Evolutionary conservation across 306 rosid species (phyloP).

Genomic region (Dryas alaskensis): DNA sequence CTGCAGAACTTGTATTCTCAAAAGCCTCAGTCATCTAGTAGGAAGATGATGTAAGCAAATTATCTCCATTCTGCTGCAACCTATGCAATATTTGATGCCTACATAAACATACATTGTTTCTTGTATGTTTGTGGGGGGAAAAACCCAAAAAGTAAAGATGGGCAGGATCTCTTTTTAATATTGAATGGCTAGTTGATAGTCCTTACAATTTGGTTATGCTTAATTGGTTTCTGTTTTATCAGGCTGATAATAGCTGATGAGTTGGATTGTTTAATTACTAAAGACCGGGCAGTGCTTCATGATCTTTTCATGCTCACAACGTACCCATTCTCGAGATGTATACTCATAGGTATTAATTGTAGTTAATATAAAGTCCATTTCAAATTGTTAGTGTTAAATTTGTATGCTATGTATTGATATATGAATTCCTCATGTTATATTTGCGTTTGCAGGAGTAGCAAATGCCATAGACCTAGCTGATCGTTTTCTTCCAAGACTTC

Average conservation of each 20-base stretch:
- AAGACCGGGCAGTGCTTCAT: slow-evolving; percentile 80
- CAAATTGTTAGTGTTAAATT: background rate
- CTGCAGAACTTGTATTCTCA: slow-evolving; percentile 73
- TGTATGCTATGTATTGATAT: background rate
- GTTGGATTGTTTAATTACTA: slow-evolving; percentile 85
- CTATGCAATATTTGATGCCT: background rate
- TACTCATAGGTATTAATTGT: slow-evolving; percentile 60
- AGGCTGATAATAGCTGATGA: slow-evolving; percentile 87
- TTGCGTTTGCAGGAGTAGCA: slow-evolving; percentile 63
- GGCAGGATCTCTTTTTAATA: background rate
- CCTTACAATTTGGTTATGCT: slow-evolving; percentile 20
- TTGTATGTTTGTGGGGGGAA: background rate
- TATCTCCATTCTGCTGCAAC: background rate
- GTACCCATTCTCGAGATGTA: slow-evolving; percentile 79
- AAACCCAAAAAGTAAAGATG: background rate
- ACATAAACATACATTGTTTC: background rate
- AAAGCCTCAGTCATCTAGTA: slow-evolving; percentile 38
- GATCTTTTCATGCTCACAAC: slow-evolving; percentile 94
- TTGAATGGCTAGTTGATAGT: slow-evolving; percentile 3
- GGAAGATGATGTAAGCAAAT: slow-evolving; percentile 66
- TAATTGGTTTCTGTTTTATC: slow-evolving; percentile 15
- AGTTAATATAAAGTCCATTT: background rate
- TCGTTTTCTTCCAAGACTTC: slow-evolving; percentile 88
- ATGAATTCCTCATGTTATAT: background rate
- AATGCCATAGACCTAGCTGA: slow-evolving; percentile 94